phyloP scores from a whole-genome alignment of 2,329 filamentous ascomycete species.

The Fusarium staphyleae region DNA sequence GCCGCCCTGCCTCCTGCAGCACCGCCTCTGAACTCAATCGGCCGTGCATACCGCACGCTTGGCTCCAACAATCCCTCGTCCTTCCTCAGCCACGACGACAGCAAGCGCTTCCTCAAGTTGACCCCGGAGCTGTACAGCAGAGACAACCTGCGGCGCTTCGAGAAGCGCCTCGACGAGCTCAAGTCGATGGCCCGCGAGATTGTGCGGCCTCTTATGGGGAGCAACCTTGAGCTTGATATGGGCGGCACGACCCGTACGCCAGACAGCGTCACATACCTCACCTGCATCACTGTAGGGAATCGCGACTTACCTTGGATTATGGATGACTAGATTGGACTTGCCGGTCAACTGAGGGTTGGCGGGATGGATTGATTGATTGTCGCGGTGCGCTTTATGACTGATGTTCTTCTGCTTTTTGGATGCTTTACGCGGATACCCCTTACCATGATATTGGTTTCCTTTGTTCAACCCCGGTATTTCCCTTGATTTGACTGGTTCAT shows the following conservation, averaged over 20 bases:
- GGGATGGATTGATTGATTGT: slow-evolving; percentile 35
- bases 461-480: slow-evolving; percentile 22
- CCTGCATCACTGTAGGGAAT: slow-evolving; percentile 57
- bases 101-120: slow-evolving; percentile 88
- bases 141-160: slow-evolving; percentile 85
- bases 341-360: slow-evolving; percentile 23
- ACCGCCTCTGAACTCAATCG: slow-evolving; percentile 65
- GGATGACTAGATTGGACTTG: slow-evolving; percentile 43
- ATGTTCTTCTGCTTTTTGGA: slow-evolving; percentile 27
- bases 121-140: slow-evolving; percentile 82
- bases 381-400: slow-evolving; percentile 26
- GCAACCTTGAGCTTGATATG: slow-evolving; percentile 81
- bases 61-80: slow-evolving; percentile 65
- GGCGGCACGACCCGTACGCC: slow-evolving; percentile 50
- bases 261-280: slow-evolving; percentile 57
- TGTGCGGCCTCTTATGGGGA: slow-evolving; percentile 85
- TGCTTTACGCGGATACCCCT: slow-evolving; percentile 38
- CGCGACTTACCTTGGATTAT: slow-evolving; percentile 59
- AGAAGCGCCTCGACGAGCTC: slow-evolving; percentile 86
- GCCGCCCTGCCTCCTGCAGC: slow-evolving; percentile 48
- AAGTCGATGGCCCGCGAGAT: slow-evolving; percentile 83
- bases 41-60: slow-evolving; percentile 79
- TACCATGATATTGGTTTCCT: slow-evolving; percentile 28
- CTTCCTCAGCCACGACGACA: slow-evolving; percentile 85
- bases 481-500: slow-evolving; percentile 5